Evolutionary conservation across 345 rosid species (phyloP), one percentile per base, ranked within the genome.

Genomic region (Erucastrum elatum): DNA sequence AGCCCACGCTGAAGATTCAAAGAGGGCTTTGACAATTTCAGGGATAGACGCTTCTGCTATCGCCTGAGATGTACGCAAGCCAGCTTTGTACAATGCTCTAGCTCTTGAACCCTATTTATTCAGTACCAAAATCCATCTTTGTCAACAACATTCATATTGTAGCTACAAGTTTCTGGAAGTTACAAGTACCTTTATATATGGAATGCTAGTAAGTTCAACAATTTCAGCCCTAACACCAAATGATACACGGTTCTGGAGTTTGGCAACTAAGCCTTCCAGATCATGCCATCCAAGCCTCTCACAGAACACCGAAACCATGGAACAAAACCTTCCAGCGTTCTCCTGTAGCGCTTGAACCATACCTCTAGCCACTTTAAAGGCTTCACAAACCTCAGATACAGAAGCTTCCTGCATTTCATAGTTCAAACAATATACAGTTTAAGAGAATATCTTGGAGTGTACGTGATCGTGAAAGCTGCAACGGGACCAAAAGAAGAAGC

Each of bases 281-380:
- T 93, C 98, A 86, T 90, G 94, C 98, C 98, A 94, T 65, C 98
- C 98, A 73, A 94, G 91, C 83, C 96, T 90, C 86, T 93, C 96
- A 75, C 96, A 94, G 81, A 94, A 94, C 74, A 94, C 85, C 17
- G 98, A 89, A 83, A 93, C 98, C 98, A 94, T 93, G 77, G 97
- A 87, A 68, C 96, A 94, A 90, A 91, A 94, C 84, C 98, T 85
- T 83, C 98, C 98, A 82, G 98, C 90, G 85, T 90, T 94, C 85
- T 94, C 98, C 84, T 93, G 98, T 79, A 94, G 86, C 7, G 94
- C 84, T 87, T 93, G 98, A 84, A 93, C 97, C 97, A 89, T 92
- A 76, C 98, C 98, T 85, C 97, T 87, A 37, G 97, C 97, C 72
- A 92, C 98, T 85, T 87, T 91, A 81, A 87, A 94, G 70, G 90